Base-by-base conservation (phyloP, 768 basidiomycete species). In the Boletellus sp. region DNA sequence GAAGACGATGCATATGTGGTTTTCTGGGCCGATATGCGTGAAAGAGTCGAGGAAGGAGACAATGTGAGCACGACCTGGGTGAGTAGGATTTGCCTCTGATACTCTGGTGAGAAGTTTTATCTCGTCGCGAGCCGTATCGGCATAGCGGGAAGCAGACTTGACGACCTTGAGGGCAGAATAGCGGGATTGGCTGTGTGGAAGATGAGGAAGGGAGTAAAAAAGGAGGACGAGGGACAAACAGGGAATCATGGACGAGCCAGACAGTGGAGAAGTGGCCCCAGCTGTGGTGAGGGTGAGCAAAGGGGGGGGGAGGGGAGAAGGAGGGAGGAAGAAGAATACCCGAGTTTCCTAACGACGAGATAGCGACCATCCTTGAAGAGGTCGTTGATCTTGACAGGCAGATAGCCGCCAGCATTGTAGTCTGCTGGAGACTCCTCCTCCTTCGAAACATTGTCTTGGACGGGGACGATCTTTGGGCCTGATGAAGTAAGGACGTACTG, bases 221-320 rank as follows among this genome's bases (percentile, higher is more conserved):
- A 20, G 45, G 20, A 48, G 43, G 37, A 35, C 45, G 45, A 59
- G 36, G 41, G 39, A 78, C 88, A 64, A 57, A 91, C 89, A 80
- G 70, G 23, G 73, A 69, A 65, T 92, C 90, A 62, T 85, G 84
- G 17, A 89, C 87, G 31, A 93, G 84, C 92, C 92, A 94, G 22
- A 94, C 93, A 15, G 93, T 94, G 2, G 90, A 93, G 67, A 95
- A 95, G 72, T 94, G 92, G 34, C 93, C 93, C 93, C 93, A 95
- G 50, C 88, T 90, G 47, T 50, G 48, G 52, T 54, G 39, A 45
- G 54, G 50, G 47, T 65, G 36, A 63, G 47, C 17, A 12, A 8
- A 19, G 36, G 23, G 0, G 0, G 11, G 19, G 22, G 36, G 23
- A 0, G 0, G 11, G 19, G 15, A 19, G 17, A 45, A 39, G 5